Evolutionary conservation across 345 rosid species (phyloP).

Genomic region (Aegle marmelos): DNA sequence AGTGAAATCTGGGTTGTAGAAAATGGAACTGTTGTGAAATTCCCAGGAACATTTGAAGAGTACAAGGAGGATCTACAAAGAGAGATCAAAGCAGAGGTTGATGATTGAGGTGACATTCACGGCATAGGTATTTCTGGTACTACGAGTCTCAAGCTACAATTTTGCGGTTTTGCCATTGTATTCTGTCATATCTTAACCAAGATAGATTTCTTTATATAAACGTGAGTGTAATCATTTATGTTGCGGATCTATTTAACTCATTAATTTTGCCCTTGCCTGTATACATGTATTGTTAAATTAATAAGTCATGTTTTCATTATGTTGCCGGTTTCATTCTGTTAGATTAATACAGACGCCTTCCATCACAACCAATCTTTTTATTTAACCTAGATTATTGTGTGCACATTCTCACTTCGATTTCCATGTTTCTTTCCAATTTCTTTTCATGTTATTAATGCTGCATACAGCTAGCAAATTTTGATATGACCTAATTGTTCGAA

Average conservation of each 20-base stretch:
- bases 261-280: not conserved
- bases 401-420: not conserved
- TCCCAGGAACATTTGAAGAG: constrained; percentile 71
- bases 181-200: not conserved
- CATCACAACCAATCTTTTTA: not conserved
- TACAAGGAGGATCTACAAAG: constrained; percentile 81
- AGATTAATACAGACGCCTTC: not conserved
- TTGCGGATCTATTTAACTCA: not conserved
- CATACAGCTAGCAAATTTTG: too few relatives aligned
- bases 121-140: not conserved
- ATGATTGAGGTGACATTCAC: constrained; percentile 37
- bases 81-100: constrained; percentile 77
- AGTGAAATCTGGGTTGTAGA: constrained; percentile 94
- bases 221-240: constrained; percentile 5
- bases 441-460: not conserved
- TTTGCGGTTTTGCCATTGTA: constrained; percentile 2
- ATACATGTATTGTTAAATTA: not conserved
- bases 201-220: not conserved
- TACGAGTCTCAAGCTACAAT: not conserved
- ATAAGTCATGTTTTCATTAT: not conserved
- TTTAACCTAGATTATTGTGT: not conserved
- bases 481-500: too few relatives aligned
- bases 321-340: not conserved
- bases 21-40: constrained; percentile 61
- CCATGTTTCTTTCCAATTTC: not conserved